These are phyloP conservation scores for Cetradonia linearis DNA, from an alignment of 495 filamentous ascomycete species.

Conservation along the genomic window DNA sequence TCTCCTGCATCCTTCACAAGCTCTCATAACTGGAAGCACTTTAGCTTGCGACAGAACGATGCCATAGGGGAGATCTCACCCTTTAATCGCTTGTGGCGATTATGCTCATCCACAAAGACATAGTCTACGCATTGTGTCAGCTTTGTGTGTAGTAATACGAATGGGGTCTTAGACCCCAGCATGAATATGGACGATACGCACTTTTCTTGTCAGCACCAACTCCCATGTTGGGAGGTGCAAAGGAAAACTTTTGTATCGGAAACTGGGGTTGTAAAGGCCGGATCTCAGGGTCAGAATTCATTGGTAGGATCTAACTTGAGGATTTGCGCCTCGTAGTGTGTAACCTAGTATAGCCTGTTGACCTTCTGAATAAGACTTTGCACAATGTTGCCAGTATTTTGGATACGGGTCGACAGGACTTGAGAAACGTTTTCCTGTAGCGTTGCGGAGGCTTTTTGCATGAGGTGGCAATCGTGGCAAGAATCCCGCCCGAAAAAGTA, in stretches of 20 bases:
- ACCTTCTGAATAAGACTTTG: neutral
- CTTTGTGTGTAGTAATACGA: neutral
- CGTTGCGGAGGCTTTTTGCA: neutral
- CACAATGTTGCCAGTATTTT: neutral
- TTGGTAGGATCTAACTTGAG: neutral
- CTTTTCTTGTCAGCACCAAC: slow-evolving; percentile 26
- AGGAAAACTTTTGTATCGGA: slow-evolving; percentile 33
- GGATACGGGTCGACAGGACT: neutral
- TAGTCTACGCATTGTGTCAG: slow-evolving; percentile 53
- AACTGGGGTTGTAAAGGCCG: slow-evolving; percentile 20
- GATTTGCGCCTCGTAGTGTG: neutral
- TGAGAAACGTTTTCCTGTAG: neutral
- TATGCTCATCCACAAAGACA: slow-evolving; percentile 99
- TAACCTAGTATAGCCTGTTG: neutral
- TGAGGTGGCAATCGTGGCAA: slow-evolving; percentile 3
- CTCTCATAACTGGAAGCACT: slow-evolving; percentile 75
- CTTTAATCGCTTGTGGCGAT: slow-evolving; percentile 93
- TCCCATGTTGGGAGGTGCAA: slow-evolving; percentile 35
- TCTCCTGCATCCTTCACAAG: slow-evolving; percentile 90
- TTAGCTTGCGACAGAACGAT: neutral
- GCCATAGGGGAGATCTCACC: slow-evolving; percentile 42
- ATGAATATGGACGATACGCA: slow-evolving; percentile 7
- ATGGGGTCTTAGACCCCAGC: too few relatives aligned
- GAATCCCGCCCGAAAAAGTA: neutral
- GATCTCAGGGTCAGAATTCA: slow-evolving; percentile 13